Conservation (phyloP, 2,329 filamentous ascomycete genomes). For the Juglanconis juglandina region DNA sequence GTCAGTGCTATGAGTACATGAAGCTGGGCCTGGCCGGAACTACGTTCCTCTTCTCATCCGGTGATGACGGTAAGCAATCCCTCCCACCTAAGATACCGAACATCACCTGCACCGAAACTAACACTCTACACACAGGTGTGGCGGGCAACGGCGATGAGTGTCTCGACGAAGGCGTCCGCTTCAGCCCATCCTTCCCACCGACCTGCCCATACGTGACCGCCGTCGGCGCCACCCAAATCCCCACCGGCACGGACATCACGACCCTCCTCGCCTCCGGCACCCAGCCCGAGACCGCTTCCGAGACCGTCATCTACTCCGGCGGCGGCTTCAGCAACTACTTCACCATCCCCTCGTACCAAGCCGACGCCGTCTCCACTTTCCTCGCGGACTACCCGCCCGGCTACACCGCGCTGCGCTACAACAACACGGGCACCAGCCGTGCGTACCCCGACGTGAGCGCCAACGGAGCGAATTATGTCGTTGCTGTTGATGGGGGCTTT, state of each 20-base stretch:
- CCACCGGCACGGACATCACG: conserved; percentile 15
- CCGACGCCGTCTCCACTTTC: conserved; percentile 12
- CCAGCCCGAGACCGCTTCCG: conserved; percentile 15
- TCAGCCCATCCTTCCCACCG: conserved; percentile 40
- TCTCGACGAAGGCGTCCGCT: conserved; percentile 34
- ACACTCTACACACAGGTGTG: conserved; percentile 24
- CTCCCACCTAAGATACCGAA: neutral
- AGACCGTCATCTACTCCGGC: conserved; percentile 16
- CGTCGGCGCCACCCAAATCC: conserved; percentile 31
- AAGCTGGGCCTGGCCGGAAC: conserved; percentile 39
- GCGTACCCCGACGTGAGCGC: conserved; percentile 16
- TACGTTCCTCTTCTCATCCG: conserved; percentile 34
- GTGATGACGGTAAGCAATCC: conserved; percentile 24
- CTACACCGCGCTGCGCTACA: conserved; percentile 12
- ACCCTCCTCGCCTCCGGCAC: conserved; percentile 9
- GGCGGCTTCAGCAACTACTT: conserved; percentile 19
- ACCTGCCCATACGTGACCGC: conserved; percentile 45
- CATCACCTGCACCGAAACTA: neutral
- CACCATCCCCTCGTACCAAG: conserved; percentile 14
- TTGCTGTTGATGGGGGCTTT: conserved; percentile 14
- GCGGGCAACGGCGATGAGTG: conserved; percentile 29
- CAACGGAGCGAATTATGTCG: conserved; percentile 16
- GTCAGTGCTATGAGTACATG: conserved; percentile 35
- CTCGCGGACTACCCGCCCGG: conserved; percentile 13
- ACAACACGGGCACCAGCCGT: conserved; percentile 14